Conservation (phyloP, 768 basidiomycete species). For the Psilocybe cyanescens region DNA sequence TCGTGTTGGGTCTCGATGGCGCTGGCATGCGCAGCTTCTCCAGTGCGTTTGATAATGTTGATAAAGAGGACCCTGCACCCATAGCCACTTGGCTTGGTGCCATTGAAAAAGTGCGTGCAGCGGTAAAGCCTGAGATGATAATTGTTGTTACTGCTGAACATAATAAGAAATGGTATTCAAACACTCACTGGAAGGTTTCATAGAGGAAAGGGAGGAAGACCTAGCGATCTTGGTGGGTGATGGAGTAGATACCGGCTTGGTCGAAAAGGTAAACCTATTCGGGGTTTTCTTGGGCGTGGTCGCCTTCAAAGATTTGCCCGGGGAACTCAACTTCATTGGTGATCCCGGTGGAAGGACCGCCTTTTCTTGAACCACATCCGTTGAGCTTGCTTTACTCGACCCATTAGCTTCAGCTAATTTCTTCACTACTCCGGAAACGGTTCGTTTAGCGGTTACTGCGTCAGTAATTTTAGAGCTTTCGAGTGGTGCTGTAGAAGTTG, state of each 20-base stretch:
- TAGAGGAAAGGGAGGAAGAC: constrained; percentile 32
- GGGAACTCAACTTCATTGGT: constrained; percentile 36
- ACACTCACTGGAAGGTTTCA: constrained; percentile 32
- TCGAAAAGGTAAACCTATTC: constrained; percentile 7
- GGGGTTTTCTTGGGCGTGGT: constrained; percentile 7
- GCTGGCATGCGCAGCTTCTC: constrained; percentile 72
- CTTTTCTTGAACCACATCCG: constrained; percentile 4
- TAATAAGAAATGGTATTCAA: not conserved
- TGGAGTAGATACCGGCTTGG: constrained; percentile 26
- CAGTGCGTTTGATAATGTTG: constrained; percentile 67
- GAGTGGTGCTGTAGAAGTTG: not conserved
- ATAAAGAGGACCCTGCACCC: constrained; percentile 51
- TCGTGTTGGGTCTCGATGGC: constrained; percentile 69
- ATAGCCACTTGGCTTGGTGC: constrained; percentile 22
- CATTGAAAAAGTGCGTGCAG: constrained; percentile 30
- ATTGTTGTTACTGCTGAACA: not conserved
- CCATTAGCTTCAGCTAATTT: constrained; percentile 6
- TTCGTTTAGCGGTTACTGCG: constrained; percentile 17
- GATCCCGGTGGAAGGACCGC: constrained; percentile 30
- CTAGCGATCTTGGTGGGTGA: constrained; percentile 38
- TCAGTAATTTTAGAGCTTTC: constrained; percentile 12
- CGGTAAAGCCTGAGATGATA: constrained; percentile 16
- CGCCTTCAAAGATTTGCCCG: constrained; percentile 13
- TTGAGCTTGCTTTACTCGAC: not conserved
- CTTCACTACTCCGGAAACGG: constrained; percentile 15